Evolutionary conservation across 257 asterid species (phyloP).

Genomic region (Echites panduratus): DNA sequence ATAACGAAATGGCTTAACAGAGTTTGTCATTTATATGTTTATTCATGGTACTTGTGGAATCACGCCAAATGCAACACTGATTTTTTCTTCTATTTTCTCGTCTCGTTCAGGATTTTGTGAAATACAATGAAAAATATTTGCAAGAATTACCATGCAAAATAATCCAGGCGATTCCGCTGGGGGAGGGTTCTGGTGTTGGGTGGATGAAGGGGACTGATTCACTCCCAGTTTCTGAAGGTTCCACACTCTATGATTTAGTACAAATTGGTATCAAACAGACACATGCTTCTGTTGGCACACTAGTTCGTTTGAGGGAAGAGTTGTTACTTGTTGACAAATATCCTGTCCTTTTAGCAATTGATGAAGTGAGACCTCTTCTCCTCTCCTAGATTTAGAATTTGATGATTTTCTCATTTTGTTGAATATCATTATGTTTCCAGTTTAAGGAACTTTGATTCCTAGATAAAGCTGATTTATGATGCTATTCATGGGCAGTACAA

Average conservation of each 20-base stretch:
- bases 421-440: conserved; percentile 12
- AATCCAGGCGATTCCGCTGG: conserved; percentile 69
- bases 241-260: conserved; percentile 66
- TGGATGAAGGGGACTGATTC: conserved; percentile 56
- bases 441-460: conserved; percentile 14
- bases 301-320: conserved; percentile 89
- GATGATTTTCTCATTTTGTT: conserved; percentile 1
- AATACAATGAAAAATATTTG: conserved; percentile 58
- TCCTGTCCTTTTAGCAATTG: conserved; percentile 92
- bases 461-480: conserved; percentile 20
- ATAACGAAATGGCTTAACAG: not conserved
- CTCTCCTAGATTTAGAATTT: not conserved
- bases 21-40: not conserved
- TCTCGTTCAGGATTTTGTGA: conserved; percentile 64
- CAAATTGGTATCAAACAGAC: conserved; percentile 61
- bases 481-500: conserved; percentile 61
- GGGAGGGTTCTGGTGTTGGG: conserved; percentile 97
- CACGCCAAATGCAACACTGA: conserved; percentile 9
- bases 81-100: conserved; percentile 10
- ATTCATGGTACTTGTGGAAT: conserved; percentile 9
- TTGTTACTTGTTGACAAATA: conserved; percentile 66
- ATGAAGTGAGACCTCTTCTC: conserved; percentile 59
- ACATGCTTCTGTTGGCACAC: conserved; percentile 84
- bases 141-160: conserved; percentile 59
- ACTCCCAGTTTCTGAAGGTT: conserved; percentile 57